These are phyloP conservation scores for Prosopis cineraria DNA, from an alignment of 306 rosid species.

Conservation along the genomic window DNA sequence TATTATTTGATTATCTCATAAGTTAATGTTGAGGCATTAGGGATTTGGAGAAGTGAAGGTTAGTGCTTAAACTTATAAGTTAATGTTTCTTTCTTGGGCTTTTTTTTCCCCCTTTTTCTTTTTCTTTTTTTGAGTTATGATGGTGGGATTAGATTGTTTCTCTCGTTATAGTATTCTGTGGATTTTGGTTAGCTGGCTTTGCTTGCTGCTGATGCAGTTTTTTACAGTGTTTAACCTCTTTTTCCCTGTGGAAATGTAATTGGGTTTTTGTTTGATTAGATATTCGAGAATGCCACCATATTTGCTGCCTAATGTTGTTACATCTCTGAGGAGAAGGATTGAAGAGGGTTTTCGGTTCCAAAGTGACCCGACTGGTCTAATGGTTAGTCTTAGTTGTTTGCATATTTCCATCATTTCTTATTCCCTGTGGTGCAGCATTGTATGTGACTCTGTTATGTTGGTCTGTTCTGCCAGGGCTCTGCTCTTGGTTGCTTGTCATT, in stretches of 20 bases:
- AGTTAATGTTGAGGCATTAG: background rate
- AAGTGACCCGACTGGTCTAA: constrained; percentile 70
- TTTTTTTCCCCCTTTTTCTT: background rate
- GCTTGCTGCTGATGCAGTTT: background rate
- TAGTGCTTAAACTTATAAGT: background rate
- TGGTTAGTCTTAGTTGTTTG: constrained; percentile 57
- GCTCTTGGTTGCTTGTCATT: constrained; percentile 78
- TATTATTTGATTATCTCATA: background rate
- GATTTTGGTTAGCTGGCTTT: background rate
- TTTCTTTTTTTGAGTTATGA: background rate
- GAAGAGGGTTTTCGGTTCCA: constrained; percentile 65
- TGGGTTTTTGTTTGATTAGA: constrained; percentile 47
- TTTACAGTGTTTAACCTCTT: constrained; percentile 14
- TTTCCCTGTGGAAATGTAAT: constrained; percentile 29
- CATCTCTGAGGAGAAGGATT: constrained; percentile 67
- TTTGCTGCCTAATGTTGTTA: constrained; percentile 70
- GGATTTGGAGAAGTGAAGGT: background rate
- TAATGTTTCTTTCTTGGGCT: background rate
- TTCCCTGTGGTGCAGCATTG: constrained; percentile 15
- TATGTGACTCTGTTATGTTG: constrained; percentile 23
- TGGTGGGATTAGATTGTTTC: background rate
- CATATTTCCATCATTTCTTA: constrained; percentile 20
- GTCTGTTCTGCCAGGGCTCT: constrained; percentile 57
- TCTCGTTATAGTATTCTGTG: background rate
- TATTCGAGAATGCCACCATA: constrained; percentile 91